Evolutionary conservation across 139 green algal genomes (phyloP).

Genomic region (Micractinium conductrix): DNA sequence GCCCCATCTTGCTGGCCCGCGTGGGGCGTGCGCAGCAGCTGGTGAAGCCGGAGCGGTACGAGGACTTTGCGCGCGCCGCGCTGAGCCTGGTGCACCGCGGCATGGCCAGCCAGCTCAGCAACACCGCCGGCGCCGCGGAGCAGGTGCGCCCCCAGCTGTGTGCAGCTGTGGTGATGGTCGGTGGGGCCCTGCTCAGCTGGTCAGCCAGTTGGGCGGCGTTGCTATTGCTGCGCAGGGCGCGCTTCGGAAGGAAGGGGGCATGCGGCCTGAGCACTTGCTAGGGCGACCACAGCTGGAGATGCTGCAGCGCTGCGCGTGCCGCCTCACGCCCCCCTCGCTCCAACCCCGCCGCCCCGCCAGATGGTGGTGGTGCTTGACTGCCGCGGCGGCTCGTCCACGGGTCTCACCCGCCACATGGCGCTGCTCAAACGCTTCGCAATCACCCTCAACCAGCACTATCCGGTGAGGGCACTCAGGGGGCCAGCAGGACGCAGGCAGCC

Average conservation of each 20-base stretch:
- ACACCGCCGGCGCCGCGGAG: conserved; percentile 5
- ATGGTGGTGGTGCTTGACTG: conserved; percentile 51
- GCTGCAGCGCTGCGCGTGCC: too few species aligned
- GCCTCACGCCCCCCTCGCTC: neutral
- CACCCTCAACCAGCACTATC: conserved; percentile 49
- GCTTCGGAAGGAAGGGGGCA: too few species aligned
- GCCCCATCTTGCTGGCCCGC: conserved; percentile 53
- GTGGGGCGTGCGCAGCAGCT: conserved; percentile 50
- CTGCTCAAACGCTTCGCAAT: conserved; percentile 44
- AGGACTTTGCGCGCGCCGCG: conserved; percentile 34
- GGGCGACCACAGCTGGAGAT: too few species aligned
- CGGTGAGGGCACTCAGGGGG: conserved; percentile 10
- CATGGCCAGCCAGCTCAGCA: conserved; percentile 2
- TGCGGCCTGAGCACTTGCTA: too few species aligned
- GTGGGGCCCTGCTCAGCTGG: neutral
- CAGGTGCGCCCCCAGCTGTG: too few species aligned
- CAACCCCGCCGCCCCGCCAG: neutral
- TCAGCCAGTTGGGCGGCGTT: neutral
- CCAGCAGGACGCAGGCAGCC: too few species aligned
- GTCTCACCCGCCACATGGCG: conserved; percentile 42
- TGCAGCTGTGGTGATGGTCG: too few species aligned
- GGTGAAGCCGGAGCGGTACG: conserved; percentile 19
- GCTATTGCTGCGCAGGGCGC: neutral
- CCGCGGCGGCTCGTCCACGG: conserved; percentile 27
- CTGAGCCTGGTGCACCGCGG: conserved; percentile 42